A percentile compares a stretch with the other conserved stretches of the same genome.
phyloP scores from a whole-genome alignment of 2,329 filamentous ascomycete genomes.

The Talaromyces sp. region DNA sequence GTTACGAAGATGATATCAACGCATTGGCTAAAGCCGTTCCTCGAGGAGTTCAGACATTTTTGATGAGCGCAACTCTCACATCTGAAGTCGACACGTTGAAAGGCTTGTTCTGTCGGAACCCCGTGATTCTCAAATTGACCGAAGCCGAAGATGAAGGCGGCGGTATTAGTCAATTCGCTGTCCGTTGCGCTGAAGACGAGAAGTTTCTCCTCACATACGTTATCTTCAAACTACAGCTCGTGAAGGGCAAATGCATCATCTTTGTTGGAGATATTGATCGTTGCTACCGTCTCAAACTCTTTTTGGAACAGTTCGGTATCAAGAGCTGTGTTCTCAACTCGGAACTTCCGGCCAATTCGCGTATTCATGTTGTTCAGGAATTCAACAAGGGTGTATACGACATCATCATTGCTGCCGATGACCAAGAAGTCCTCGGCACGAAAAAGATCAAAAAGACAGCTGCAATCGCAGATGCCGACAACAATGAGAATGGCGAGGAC shows the following conservation, averaged over 20 bases:
- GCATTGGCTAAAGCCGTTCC: slow-evolving; percentile 74
- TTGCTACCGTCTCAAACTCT: slow-evolving; percentile 90
- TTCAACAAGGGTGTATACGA: slow-evolving; percentile 98
- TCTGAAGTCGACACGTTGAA: slow-evolving; percentile 83
- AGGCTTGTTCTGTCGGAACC: slow-evolving; percentile 77
- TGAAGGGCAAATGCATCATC: slow-evolving; percentile 86
- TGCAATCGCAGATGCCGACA: slow-evolving; percentile 10
- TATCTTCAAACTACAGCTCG: slow-evolving; percentile 89
- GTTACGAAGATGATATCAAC: slow-evolving; percentile 85
- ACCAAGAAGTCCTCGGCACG: slow-evolving; percentile 73
- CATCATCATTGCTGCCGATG: slow-evolving; percentile 94
- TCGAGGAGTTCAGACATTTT: slow-evolving; percentile 79
- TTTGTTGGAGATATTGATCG: slow-evolving; percentile 84
- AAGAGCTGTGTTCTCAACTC: slow-evolving; percentile 91
- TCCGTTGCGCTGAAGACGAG: slow-evolving; percentile 91
- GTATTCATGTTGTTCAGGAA: slow-evolving; percentile 91
- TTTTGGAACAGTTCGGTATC: slow-evolving; percentile 94
- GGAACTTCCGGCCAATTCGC: slow-evolving; percentile 86
- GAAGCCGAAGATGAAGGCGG: slow-evolving; percentile 74
- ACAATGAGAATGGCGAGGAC: slow-evolving; percentile 24
- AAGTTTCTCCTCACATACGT: slow-evolving; percentile 92
- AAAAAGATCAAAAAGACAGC: slow-evolving; percentile 33
- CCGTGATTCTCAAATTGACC: slow-evolving; percentile 75
- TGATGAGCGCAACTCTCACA: slow-evolving; percentile 91
- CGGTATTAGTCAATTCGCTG: slow-evolving; percentile 79